Evolutionary conservation across 441 rosid genomes (phyloP), one percentile per base, ranked within the genome.

Genomic region (Hura crepitans): DNA sequence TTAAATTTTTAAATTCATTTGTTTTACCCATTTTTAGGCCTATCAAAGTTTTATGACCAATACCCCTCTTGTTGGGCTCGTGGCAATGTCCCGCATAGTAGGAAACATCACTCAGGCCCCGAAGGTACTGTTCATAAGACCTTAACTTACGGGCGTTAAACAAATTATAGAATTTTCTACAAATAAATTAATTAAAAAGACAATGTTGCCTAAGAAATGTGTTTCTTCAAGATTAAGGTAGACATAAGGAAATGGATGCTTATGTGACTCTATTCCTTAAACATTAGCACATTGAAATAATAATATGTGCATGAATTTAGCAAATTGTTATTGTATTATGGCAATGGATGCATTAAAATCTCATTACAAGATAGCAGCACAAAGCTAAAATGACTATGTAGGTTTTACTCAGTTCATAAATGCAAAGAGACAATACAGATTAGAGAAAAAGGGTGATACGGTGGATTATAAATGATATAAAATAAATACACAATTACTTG

Each of bases 401-500:
- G 25, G 6, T 20, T 42, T 17, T 62, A 30, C 28, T 39, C 18
- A 39, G 39, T 51, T 42, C 66, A 62, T 25, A 39, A 62, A 42
- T 62, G 50, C 7, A 39, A 1, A 20, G 28, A 61, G 6, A 20
- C 15, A 37, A 37, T n/a, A 31, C 1, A 30, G 42, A 1, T 12
- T 39, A 25, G 37, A 62, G 23, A 20, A 25, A 51, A 62, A 43
- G 66, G 31, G 15, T 1, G 18, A 28, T 3, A 35, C 10, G 22
- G 35, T 64, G 42, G 55, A 7, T 10, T 31, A 51, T 51, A 14
- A 66, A 51, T 35, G 61, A 27, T 7, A 53, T 53, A 46, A 13
- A n/a, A 51, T 53, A 25, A 53, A 66, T 53, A 61, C 2, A 37
- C 35, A 63, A 28, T 23, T 45, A 27, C 53, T 27, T 65, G 68